Base-by-base conservation (phyloP, 2,329 filamentous ascomycete genomes). In the Cladophialophora exuberans region DNA sequence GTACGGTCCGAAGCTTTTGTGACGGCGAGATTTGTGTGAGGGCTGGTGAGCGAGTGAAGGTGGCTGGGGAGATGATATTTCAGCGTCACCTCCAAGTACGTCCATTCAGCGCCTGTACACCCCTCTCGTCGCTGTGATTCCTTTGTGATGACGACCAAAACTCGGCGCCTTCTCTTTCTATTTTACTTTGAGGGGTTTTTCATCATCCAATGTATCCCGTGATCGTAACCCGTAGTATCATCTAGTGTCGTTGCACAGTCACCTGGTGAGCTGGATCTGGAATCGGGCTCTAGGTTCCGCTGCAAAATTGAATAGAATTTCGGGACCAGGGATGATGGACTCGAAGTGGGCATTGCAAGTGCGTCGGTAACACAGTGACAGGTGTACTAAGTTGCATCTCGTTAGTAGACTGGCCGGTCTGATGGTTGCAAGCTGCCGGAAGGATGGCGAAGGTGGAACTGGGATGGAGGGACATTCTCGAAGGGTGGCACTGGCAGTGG, bases 1-100 rank as follows among this genome's bases (percentile, higher is more conserved):
- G 57, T 54, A 54, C 57, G 57, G 57, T 51, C 57, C 57, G 57
- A 59, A 39, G 56, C 56, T 56, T 36, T 39, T 48, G 43, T 44
- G 52, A 55, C 25, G 46, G 47, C 31, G 41, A 36, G 43, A 53
- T 38, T 42, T 25, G 39, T 20, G 46, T 46, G 42, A 55, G 57
- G 58, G 58, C 58, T 57, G 54, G 58, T 52, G 39, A 53, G 13
- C 33, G 39, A 42, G 41, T n/a, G n/a, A n/a, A 54, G 33, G 46
- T 39, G 46, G 46, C 46, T 49, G 46, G 46, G 46, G 13, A 15
- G 15, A 42, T 20, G 39, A 25, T 18, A n/a, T 20, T 7, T 13
- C 20, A 13, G 13, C 20, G 9, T 42, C 5, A n/a, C n/a, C n/a
- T n/a, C n/a, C n/a, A n/a, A n/a, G n/a, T n/a, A n/a, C n/a, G 11